A percentile compares a stretch with the other conserved stretches of the same genome.
These are phyloP conservation scores for Venturia nashicola DNA, from an alignment of 2,329 filamentous ascomycete genomes.

Conservation along the genomic window DNA sequence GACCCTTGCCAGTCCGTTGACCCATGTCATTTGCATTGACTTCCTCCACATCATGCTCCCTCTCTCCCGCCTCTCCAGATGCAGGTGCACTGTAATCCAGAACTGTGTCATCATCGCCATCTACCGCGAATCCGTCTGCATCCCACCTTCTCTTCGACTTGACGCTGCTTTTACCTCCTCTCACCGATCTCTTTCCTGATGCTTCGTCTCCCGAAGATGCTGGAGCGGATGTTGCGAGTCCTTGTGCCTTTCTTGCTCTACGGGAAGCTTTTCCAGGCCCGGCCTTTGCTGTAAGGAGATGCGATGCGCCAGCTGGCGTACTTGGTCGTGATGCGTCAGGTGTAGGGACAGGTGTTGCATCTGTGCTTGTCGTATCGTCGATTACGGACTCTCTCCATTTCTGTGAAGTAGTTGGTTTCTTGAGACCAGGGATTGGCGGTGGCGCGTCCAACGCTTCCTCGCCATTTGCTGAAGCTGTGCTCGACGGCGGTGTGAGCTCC, in stretches of 20 bases:
- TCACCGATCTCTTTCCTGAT: conserved; percentile 25
- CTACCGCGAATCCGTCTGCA: conserved; percentile 72
- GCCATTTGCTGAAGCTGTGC: no score
- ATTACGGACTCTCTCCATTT: no score
- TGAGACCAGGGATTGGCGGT: no score
- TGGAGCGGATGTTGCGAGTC: conserved; percentile 41
- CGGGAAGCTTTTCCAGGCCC: conserved; percentile 67
- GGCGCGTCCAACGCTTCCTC: no score
- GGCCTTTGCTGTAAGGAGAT: conserved; percentile 48
- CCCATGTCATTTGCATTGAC: no score
- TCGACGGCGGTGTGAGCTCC: no score
- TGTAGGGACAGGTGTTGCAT: conserved; percentile 46
- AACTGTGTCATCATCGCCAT: conserved; percentile 65
- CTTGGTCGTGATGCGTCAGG: conserved; percentile 68
- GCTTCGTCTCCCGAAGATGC: conserved; percentile 78
- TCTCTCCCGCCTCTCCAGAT: conserved; percentile 45
- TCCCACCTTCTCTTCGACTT: conserved; percentile 52
- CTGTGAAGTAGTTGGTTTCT: no score
- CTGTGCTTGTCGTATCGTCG: conserved; percentile 20
- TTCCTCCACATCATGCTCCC: no score
- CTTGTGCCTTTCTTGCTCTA: conserved; percentile 59
- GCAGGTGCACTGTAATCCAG: conserved; percentile 69
- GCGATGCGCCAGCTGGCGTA: conserved; percentile 56
- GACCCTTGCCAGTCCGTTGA: conserved; percentile 68
- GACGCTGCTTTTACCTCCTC: no score